These are phyloP conservation scores for Chaetomiaceae sp. DNA, from an alignment of 2,329 filamentous ascomycete genomes.

Conservation along the genomic window DNA sequence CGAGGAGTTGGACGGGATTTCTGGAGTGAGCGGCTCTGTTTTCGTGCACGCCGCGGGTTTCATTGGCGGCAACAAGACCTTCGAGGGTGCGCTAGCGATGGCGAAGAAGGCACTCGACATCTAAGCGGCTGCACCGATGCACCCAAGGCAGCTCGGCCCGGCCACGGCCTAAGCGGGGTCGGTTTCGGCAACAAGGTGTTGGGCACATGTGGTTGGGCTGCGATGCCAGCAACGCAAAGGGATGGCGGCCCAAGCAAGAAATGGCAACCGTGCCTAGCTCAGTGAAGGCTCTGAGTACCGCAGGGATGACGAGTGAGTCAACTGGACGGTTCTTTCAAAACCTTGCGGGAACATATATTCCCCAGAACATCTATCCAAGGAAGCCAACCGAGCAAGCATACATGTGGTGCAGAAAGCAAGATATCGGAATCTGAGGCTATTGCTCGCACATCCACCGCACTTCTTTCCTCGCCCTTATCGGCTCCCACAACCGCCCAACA, in stretches of 20 bases:
- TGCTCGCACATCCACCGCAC: not conserved
- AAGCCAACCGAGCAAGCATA: constrained; percentile 1
- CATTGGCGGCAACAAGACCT: constrained; percentile 91
- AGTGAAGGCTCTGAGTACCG: not conserved
- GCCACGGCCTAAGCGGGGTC: constrained; percentile 14
- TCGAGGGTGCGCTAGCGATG: constrained; percentile 83
- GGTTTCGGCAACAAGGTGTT: not conserved
- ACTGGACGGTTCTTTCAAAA: too few species aligned
- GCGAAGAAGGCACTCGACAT: constrained; percentile 64
- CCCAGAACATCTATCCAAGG: not conserved
- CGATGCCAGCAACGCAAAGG: not conserved
- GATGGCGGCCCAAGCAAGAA: not conserved
- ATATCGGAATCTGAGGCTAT: constrained; percentile 7
- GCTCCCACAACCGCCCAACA: not conserved
- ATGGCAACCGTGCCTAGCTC: not conserved
- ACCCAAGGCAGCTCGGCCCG: not conserved
- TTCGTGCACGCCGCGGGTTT: constrained; percentile 95
- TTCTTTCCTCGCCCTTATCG: not conserved
- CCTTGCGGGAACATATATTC: too few species aligned
- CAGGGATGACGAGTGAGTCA: too few species aligned
- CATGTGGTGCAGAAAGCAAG: constrained; percentile 16
- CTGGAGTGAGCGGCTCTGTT: constrained; percentile 67
- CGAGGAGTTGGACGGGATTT: constrained; percentile 70
- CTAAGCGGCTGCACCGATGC: not conserved
- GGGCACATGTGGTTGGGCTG: not conserved